These are phyloP conservation scores for Phaseolus lunatus DNA, from an alignment of 306 rosid species.

Conservation along the genomic window DNA sequence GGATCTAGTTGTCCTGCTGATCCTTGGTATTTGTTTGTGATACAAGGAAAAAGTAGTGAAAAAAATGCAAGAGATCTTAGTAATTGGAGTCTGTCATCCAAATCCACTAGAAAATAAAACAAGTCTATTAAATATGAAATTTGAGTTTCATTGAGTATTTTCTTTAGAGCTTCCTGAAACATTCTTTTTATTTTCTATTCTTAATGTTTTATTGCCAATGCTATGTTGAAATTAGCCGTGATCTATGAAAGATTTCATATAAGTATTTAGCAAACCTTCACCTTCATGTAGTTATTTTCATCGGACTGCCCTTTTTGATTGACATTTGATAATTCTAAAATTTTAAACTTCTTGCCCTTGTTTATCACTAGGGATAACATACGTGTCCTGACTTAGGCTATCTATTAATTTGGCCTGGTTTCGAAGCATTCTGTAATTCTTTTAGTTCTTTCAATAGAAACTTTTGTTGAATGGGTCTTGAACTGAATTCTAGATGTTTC, in stretches of 20 bases:
- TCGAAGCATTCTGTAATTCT: conserved; percentile 31
- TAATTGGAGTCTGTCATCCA: conserved; percentile 8
- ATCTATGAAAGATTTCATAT: not conserved
- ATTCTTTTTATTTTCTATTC: not conserved
- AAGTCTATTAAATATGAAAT: not conserved
- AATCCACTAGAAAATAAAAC: not conserved
- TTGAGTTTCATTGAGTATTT: not conserved
- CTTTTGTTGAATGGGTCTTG: conserved; percentile 29
- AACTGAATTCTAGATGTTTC: conserved; percentile 13
- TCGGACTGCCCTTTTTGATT: not conserved
- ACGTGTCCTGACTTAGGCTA: not conserved
- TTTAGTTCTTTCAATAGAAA: conserved; percentile 13
- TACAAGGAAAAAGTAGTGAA: not conserved
- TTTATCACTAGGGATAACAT: not conserved
- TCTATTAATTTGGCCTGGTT: conserved; percentile 27
- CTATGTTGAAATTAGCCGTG: not conserved
- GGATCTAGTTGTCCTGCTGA: not conserved
- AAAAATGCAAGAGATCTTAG: not conserved
- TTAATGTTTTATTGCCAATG: not conserved
- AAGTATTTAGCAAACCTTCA: not conserved
- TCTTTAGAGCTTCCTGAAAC: not conserved
- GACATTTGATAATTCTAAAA: not conserved
- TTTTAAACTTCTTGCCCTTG: not conserved
- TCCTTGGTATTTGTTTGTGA: not conserved
- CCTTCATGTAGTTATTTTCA: not conserved